Evolutionary conservation across 2,329 filamentous ascomycete species (phyloP).

Genomic region (Zymoseptoria ardabiliae): DNA sequence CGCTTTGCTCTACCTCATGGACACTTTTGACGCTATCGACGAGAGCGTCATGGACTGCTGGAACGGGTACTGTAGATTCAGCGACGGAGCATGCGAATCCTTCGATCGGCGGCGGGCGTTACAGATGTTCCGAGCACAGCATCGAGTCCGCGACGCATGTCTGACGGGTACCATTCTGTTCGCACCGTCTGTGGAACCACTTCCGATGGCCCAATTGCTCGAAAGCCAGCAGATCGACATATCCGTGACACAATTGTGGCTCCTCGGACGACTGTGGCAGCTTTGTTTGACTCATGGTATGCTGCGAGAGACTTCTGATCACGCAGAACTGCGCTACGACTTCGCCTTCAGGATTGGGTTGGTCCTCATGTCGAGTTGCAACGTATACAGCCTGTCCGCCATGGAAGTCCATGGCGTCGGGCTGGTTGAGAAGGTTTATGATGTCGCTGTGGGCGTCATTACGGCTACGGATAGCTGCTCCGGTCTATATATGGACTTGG

Average conservation of each 20-base stretch:
- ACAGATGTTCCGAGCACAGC: constrained; percentile 28
- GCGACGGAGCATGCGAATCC: constrained; percentile 27
- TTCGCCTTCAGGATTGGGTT: constrained; percentile 33
- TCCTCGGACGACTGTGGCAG: constrained; percentile 38
- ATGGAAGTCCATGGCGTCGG: constrained; percentile 39
- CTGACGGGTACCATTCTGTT: constrained; percentile 35
- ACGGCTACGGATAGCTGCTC: constrained; percentile 16
- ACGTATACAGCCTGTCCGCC: constrained; percentile 26
- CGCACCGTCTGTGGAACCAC: constrained; percentile 28
- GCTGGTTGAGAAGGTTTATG: constrained; percentile 35
- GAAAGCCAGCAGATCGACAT: constrained; percentile 39
- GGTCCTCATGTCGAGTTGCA: constrained; percentile 31
- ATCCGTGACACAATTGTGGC: constrained; percentile 38
- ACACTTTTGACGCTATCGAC: constrained; percentile 38
- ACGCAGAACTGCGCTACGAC: constrained; percentile 31
- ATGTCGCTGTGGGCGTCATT: constrained; percentile 28
- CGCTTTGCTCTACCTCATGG: constrained; percentile 38
- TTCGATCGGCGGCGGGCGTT: constrained; percentile 28
- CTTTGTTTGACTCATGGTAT: constrained; percentile 36
- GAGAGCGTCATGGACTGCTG: constrained; percentile 39
- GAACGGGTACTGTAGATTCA: constrained; percentile 33
- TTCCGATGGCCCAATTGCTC: constrained; percentile 16
- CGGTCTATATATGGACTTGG: constrained; percentile 10
- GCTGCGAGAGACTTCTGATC: constrained; percentile 29
- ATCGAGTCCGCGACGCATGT: constrained; percentile 20